These are phyloP conservation scores for Magnaporthiopsis incrustans DNA, from an alignment of 2,329 filamentous ascomycete genomes.

Conservation along the genomic window DNA sequence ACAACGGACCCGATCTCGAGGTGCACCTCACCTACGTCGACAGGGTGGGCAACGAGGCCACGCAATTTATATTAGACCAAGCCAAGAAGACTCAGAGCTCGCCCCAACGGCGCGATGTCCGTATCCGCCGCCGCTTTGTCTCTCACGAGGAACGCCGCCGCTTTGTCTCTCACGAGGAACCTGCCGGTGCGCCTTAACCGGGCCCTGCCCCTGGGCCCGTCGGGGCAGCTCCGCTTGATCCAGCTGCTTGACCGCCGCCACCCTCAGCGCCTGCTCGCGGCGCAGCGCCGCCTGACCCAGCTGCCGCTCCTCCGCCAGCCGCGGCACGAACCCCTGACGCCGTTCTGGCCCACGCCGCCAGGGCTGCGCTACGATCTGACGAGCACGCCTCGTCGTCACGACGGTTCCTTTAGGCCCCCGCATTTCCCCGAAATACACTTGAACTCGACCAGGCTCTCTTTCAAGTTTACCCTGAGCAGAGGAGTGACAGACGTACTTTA, in stretches of 20 bases:
- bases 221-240: not conserved
- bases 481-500: not conserved
- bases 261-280: no score
- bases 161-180: no score
- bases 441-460: not conserved
- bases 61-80: constrained; percentile 12
- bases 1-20: constrained; percentile 12
- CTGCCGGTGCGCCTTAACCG: no score
- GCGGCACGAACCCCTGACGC: no score
- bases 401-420: not conserved
- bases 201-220: not conserved
- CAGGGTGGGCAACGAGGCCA: constrained; percentile 10
- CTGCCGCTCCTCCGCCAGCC: not conserved
- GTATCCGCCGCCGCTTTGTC: not conserved
- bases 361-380: not conserved
- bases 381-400: not conserved
- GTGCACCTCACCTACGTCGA: constrained; percentile 15
- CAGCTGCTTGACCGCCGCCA: no score
- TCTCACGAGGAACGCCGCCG: not conserved
- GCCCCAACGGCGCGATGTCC: not conserved
- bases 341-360: no score
- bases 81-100: not conserved
- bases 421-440: not conserved
- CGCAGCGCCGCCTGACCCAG: no score
- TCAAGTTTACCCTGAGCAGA: not conserved